Conservation (phyloP, 2,329 filamentous ascomycete species). For the Botryotinia globosa region DNA sequence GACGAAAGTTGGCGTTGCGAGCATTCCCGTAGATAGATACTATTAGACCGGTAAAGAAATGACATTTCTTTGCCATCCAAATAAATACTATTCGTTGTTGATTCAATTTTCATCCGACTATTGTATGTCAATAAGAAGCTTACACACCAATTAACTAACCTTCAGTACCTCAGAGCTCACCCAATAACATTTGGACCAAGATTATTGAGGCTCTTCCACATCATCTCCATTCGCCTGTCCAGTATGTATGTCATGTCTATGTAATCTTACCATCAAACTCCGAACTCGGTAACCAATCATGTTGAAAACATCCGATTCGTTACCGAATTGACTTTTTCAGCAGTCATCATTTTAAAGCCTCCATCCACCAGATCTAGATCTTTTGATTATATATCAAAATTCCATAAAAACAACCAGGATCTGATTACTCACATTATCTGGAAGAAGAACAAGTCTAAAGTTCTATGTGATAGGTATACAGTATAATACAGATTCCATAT, state of each 20-base stretch:
- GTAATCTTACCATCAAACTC: no score
- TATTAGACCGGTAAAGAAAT: slow-evolving; percentile 10
- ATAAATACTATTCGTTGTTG: background rate
- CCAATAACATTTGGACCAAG: background rate
- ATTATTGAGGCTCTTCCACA: background rate
- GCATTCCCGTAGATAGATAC: slow-evolving; percentile 3
- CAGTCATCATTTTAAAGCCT: background rate
- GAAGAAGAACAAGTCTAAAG: background rate
- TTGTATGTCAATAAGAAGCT: background rate
- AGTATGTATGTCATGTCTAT: background rate
- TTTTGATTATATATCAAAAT: background rate
- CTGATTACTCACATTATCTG: background rate
- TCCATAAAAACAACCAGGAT: background rate
- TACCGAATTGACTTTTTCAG: background rate
- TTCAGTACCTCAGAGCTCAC: background rate
- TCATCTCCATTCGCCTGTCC: background rate
- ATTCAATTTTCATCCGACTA: background rate
- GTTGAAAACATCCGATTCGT: background rate
- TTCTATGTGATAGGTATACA: background rate
- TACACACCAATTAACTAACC: no score
- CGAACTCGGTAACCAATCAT: background rate
- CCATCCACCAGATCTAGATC: no score
- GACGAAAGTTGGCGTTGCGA: background rate
- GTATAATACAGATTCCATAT: background rate
- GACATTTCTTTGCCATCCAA: background rate